Evolutionary conservation across 2,329 filamentous ascomycete species (phyloP), one percentile per base, ranked within the genome.

Genomic region (Ascochyta viciae-villosae): DNA sequence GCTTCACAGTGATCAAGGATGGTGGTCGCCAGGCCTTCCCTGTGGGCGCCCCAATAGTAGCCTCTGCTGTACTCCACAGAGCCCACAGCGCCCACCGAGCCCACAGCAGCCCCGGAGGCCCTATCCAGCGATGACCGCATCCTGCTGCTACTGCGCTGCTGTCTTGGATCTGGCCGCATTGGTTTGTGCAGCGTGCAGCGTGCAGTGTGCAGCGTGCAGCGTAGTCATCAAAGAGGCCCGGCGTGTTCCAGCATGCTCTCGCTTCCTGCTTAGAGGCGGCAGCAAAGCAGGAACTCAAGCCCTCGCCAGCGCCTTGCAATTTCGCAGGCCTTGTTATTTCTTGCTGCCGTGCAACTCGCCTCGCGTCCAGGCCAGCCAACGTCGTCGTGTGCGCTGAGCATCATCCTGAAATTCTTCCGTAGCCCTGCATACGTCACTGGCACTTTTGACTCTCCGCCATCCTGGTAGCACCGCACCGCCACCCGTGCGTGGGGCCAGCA

Each of bases 361-460:
- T 50, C 39, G 9, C 38, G 33, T 34, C 34, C 40, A 35, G 45
- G 54, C 53, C 55, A 54, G 54, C 53, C 55, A 54, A 54, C 52
- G 37, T 46, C 50, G 34, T 37, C 26, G 43, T 33, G 48, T 47
- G 47, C 23, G 24, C 23, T 41, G 29, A 29, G 35, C 43, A 47
- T 58, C 44, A 51, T 60, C 50, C 57, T 67, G 61, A 67, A 61
- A 57, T 60, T 61, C 57, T 52, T 26, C 56, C 16, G 31, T 46
- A 50, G 53, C 61, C 38, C 47, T 55, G 43, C 57, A 48, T 58
- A 65, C 62, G 65, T 68, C 63, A 59, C 59, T 52, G 46, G 43
- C 53, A 47, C 29, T 33, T 49, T 42, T 60, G 57, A 48, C 39
- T 26, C 58, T 61, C 56, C 50, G 57, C 59, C 38, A 61, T 52